These are phyloP conservation scores for Fusarium compactum DNA, from an alignment of 2,329 filamentous ascomycete genomes.

Conservation along the genomic window DNA sequence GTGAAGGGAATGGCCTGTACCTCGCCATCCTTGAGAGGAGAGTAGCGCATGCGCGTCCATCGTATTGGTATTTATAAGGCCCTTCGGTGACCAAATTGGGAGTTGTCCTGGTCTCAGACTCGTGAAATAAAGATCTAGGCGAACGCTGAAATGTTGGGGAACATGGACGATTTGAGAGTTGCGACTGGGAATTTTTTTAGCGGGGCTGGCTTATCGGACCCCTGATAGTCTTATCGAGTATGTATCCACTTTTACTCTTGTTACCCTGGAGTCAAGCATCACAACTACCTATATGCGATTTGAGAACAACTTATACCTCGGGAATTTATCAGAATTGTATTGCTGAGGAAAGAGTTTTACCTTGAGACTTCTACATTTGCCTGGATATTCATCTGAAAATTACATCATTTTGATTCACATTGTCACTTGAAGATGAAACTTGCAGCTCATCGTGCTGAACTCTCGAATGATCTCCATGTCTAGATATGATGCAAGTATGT, in stretches of 20 bases:
- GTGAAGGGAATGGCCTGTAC: conserved; percentile 88
- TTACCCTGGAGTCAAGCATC: background rate
- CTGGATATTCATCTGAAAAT: background rate
- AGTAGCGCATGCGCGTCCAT: conserved; percentile 92
- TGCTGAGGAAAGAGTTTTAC: background rate
- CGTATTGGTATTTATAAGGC: background rate
- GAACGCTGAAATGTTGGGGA: conserved; percentile 7
- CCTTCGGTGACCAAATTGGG: background rate
- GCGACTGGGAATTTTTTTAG: conserved; percentile 47
- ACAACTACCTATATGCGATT: background rate
- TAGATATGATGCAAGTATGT: background rate
- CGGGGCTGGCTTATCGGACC: conserved; percentile 46
- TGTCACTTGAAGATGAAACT: background rate
- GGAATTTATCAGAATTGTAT: background rate
- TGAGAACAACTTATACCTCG: background rate
- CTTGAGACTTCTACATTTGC: background rate
- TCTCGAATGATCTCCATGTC: background rate
- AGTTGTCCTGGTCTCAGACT: background rate
- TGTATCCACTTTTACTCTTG: background rate
- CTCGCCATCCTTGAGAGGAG: conserved; percentile 88
- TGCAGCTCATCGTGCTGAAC: background rate
- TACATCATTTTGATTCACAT: background rate
- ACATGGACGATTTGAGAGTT: conserved; percentile 5
- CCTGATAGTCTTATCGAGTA: conserved; percentile 30
- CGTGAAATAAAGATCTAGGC: background rate